These are phyloP conservation scores for Porogramme epimiltina DNA, from an alignment of 1,284 basidiomycete species.

Conservation along the genomic window DNA sequence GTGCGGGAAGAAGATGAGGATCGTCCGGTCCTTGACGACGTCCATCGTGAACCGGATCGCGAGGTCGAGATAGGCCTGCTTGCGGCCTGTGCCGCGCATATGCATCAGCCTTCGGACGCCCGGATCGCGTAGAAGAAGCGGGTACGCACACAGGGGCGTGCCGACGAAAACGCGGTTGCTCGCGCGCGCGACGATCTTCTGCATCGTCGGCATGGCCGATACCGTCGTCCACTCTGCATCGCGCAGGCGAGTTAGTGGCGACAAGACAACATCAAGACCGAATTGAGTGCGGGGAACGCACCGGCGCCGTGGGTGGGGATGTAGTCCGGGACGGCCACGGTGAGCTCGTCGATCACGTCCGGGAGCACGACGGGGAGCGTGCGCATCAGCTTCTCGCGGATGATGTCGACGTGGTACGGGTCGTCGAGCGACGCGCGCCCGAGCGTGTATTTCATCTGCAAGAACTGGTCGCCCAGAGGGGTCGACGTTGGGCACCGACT, in stretches of 20 bases:
- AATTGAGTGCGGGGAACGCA: too few relatives aligned
- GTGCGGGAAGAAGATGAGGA: constrained; percentile 11
- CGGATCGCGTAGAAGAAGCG: background rate
- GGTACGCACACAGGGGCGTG: constrained; percentile 35
- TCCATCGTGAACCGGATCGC: constrained; percentile 12
- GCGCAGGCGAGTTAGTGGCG: background rate
- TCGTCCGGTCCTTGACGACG: constrained; percentile 1
- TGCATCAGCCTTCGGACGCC: background rate
- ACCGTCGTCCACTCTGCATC: constrained; percentile 6
- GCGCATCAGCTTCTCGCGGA: constrained; percentile 26
- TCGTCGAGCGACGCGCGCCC: constrained; percentile 11
- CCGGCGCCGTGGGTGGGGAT: constrained; percentile 18
- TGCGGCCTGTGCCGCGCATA: constrained; percentile 2
- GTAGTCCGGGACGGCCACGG: constrained; percentile 21
- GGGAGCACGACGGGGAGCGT: constrained; percentile 27
- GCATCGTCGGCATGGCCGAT: background rate
- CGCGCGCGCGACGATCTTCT: constrained; percentile 9
- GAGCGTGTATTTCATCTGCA: constrained; percentile 8
- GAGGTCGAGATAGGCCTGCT: constrained; percentile 15
- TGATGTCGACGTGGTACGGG: constrained; percentile 29
- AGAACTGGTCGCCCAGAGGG: background rate
- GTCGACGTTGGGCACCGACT: background rate
- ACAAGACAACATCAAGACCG: too few relatives aligned
- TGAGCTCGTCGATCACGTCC: constrained; percentile 32
- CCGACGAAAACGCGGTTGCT: constrained; percentile 51